These are phyloP conservation scores for Xerocomellus intermedius DNA, from an alignment of 768 basidiomycete genomes.

Conservation along the genomic window DNA sequence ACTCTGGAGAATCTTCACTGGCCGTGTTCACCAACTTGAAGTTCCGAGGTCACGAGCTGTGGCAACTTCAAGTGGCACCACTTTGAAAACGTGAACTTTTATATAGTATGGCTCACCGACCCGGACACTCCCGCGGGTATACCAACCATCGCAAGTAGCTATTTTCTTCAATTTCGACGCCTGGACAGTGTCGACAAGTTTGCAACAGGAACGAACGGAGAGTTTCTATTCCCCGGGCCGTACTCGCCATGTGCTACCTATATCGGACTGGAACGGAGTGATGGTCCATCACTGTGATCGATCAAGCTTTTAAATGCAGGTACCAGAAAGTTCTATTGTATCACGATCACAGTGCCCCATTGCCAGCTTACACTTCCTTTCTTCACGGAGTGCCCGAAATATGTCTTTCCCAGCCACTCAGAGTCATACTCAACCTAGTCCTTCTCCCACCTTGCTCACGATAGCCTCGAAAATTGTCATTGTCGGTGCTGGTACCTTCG, in stretches of 20 bases:
- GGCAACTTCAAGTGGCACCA: no score
- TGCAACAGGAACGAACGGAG: neutral
- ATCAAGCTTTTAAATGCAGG: neutral
- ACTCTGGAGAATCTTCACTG: no score
- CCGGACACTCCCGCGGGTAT: neutral
- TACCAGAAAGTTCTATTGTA: no score
- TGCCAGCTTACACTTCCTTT: no score
- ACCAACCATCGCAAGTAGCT: neutral
- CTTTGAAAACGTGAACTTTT: neutral
- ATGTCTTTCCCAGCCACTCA: conserved; percentile 2
- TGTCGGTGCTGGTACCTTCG: conserved; percentile 83
- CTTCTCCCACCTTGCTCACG: neutral
- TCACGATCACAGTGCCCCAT: neutral
- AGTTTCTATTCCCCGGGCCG: neutral
- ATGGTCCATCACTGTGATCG: neutral
- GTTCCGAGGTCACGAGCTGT: no score
- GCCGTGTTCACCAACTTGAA: no score
- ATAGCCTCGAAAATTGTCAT: conserved; percentile 44
- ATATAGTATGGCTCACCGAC: neutral
- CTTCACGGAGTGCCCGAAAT: neutral
- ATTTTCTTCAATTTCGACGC: neutral
- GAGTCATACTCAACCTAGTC: neutral
- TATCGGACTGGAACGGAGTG: neutral
- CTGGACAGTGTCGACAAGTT: neutral
- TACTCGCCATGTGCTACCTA: neutral